Base-by-base conservation (phyloP, 768 basidiomycete genomes). In the Suillus ampliporus region DNA sequence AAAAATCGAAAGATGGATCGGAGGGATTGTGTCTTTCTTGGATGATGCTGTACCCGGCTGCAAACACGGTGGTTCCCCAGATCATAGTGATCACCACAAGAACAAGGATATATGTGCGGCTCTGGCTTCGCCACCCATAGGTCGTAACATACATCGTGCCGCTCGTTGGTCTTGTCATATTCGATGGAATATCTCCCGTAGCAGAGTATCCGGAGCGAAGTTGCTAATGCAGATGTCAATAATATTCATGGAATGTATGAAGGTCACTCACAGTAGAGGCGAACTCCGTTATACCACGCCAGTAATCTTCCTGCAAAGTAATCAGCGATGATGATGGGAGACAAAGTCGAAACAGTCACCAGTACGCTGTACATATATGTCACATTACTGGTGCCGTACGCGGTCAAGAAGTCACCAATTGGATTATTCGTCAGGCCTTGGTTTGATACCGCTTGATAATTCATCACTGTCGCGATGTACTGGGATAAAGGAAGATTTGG, bases 281-380 rank as follows among this genome's bases (percentile, higher is more conserved):
- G 23, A 62, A 62, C 56, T 62, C 61, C 10, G 46, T 6, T 21
- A 62, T 31, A 60, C 61, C 61, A 14, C 61, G 61, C 61, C 61
- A 62, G 48, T 62, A 62, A 15, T 62, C 57, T 21, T 58, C 61
- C 61, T 61, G 50, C 6, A 51, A 51, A 51, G 19, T 6, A 46
- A 31, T 58, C 41, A 46, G 57, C 28, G 10, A 38, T 19, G 28
- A 11, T 28, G 28, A 26, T 17, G 6, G 3, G 15, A 57, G 21
- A 35, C 17, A n/a, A 57, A 21, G 35, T 15, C 1, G 14, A 7
- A 26, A 38, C 3, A 37, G 3, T 57, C n/a, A 34, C 57, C 57
- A 58, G 17, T 17, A 54, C 47, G 6, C 28, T 54, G 10, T 58
- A 53, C 26, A 60, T 53, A 11, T 23, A 17, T 26, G 58, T 17